Conservation (phyloP, 2,329 filamentous ascomycete species). For the Exophiala spinifera region DNA sequence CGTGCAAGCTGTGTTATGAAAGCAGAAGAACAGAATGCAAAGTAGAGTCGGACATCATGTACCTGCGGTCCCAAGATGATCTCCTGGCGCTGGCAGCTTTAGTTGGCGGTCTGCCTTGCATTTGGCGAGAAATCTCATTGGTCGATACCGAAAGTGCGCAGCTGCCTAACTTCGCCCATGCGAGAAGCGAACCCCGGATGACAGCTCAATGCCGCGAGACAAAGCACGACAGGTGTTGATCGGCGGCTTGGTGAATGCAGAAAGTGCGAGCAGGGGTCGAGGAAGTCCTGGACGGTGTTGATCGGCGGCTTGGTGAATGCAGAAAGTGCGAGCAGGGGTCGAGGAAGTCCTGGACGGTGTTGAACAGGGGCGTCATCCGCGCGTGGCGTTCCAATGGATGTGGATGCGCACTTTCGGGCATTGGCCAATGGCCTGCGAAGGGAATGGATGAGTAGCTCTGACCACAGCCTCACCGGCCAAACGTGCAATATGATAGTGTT, state of each 20-base stretch:
- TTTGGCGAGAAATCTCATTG: neutral
- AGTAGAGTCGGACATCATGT: too few species aligned
- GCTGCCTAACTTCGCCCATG: neutral
- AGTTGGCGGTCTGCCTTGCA: neutral
- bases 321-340: neutral
- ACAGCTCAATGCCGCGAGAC: neutral
- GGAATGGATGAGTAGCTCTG: neutral
- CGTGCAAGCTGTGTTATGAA: too few species aligned
- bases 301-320: neutral
- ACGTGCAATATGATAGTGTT: neutral
- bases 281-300: neutral
- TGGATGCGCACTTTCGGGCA: constrained; percentile 1
- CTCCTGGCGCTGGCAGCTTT: too few species aligned
- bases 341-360: neutral
- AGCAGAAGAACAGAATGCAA: too few species aligned
- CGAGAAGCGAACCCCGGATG: neutral
- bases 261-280: neutral
- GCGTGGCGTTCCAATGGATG: too few species aligned
- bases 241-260: neutral
- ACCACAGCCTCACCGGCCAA: neutral
- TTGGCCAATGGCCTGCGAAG: neutral
- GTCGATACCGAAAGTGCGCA: constrained; percentile 1
- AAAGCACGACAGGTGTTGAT: too few species aligned
- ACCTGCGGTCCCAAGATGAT: too few species aligned
- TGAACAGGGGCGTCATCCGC: too few species aligned